These are phyloP conservation scores for Strigomonas galati DNA, from an alignment of 208 protist species.

Conservation along the genomic window DNA sequence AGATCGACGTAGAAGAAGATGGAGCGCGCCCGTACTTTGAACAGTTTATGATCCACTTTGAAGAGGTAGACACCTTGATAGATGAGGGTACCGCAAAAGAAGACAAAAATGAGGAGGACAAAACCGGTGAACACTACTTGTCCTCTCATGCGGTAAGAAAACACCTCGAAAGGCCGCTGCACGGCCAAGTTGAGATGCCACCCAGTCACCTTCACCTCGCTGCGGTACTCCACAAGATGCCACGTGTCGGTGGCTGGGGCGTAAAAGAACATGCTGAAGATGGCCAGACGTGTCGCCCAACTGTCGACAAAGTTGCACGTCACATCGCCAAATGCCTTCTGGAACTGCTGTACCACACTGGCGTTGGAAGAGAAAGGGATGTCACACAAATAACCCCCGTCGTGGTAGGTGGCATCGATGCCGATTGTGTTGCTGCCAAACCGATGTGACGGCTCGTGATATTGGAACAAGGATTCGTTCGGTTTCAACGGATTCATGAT, in stretches of 20 bases:
- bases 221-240: slow-evolving; percentile 19
- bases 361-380: slow-evolving; percentile 24
- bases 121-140: slow-evolving; percentile 17
- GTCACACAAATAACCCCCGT: slow-evolving; percentile 32
- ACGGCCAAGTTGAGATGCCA: slow-evolving; percentile 2
- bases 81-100: slow-evolving; percentile 16
- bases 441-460: slow-evolving; percentile 9
- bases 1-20: slow-evolving; percentile 8
- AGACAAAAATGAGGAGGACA: slow-evolving; percentile 15
- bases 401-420: slow-evolving; percentile 20
- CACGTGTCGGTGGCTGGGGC: slow-evolving; percentile 19
- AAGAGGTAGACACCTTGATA: slow-evolving; percentile 3
- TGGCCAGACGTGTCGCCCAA: slow-evolving; percentile 21
- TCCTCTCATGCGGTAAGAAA: slow-evolving; percentile 10
- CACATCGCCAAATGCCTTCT: slow-evolving; percentile 1
- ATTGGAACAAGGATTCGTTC: slow-evolving; percentile 14
- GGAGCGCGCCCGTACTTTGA: background rate
- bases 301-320: slow-evolving; percentile 26
- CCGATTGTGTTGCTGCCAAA: background rate
- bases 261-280: slow-evolving; percentile 30
- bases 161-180: slow-evolving; percentile 21
- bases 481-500: slow-evolving; percentile 14
- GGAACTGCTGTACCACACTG: slow-evolving; percentile 2
- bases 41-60: background rate
- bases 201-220: slow-evolving; percentile 23